Base-by-base conservation (phyloP, 306 rosid species). In the Ormosia semicastrata region DNA sequence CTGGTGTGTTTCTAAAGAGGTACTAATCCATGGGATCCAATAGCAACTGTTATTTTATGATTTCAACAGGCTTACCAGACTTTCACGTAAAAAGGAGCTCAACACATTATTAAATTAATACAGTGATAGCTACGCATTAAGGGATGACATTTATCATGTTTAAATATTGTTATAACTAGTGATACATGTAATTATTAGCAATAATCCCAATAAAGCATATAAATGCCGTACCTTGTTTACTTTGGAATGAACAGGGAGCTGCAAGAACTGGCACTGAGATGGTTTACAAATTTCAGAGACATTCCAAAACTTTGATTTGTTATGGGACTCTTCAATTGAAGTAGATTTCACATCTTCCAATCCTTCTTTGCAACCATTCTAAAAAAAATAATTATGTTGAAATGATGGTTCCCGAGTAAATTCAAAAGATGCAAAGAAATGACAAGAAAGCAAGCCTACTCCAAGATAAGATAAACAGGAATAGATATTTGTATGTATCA, bases 261-360 rank as follows among this genome's bases (percentile, higher is more conserved):
- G 65, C 81, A 87, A 40, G 52, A 52, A 81, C 40, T 74, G 80
- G 56, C 81, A 80, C 44, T 78, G 87, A 14, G 82, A 82, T 52
- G 84, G 70, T 17, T 76, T 68, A 50, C 75, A 78, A 60, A 86
- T 70, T 53, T 84, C 82, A 2, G 44, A 29, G 43, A 71, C 13
- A 62, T 53, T 82, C 75, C 59, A 43, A 74, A 33, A 4, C 50
- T 50, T 79, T 4, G 73, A 34, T 32, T 64, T 71, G 39, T n/a
- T 52, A 17, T 44, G 4, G 50, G 59, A 57, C 36, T 74, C 81
- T 59, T 44, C 53, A 33, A 30, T 56, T 54, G 53, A 47, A 43
- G 75, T 37, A 24, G 64, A 58, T 41, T 49, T 59, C 65, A 39
- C 40, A 37, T 4, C 17, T 7, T 72, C 75, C 75, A 37, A 53